Percentiles rank a stretch among this genome's conserved stretches.
Evolutionary conservation across 2,329 filamentous ascomycete genomes (phyloP).

Genomic region (Cladosporium sp.): DNA sequence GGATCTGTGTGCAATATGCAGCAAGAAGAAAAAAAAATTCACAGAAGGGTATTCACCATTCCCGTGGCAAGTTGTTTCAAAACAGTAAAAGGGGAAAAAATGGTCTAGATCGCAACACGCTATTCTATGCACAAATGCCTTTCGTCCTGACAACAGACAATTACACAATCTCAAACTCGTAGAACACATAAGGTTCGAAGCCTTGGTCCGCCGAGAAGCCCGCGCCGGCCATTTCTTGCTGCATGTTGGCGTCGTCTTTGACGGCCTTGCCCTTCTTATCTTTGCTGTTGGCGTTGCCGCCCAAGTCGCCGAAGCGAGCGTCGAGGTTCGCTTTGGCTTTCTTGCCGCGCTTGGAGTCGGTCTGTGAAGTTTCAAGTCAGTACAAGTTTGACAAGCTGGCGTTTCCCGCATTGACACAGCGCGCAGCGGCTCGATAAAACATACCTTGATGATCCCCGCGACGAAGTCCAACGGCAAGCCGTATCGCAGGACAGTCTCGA

Average conservation of each 20-base stretch:
- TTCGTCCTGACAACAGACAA: neutral
- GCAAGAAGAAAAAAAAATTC: too few relatives aligned
- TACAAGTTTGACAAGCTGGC: neutral
- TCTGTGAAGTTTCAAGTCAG: slow-evolving; percentile 48
- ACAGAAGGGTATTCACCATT: too few relatives aligned
- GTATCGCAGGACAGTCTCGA: slow-evolving; percentile 96
- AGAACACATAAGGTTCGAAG: slow-evolving; percentile 96
- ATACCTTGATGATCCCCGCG: slow-evolving; percentile 76
- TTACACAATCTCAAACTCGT: slow-evolving; percentile 77
- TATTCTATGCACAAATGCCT: slow-evolving; percentile 8
- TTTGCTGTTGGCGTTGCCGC: slow-evolving; percentile 85
- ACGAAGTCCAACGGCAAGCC: slow-evolving; percentile 88
- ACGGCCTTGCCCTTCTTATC: slow-evolving; percentile 91
- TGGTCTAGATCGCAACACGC: neutral
- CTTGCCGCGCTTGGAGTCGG: slow-evolving; percentile 73
- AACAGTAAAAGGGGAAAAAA: neutral
- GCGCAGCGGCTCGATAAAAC: slow-evolving; percentile 24
- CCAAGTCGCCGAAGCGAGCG: slow-evolving; percentile 81
- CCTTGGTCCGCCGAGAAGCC: slow-evolving; percentile 68
- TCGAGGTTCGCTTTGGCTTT: slow-evolving; percentile 68
- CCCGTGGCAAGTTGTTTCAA: neutral
- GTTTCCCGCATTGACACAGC: neutral
- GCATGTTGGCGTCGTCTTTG: slow-evolving; percentile 78
- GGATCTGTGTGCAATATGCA: too few relatives aligned
- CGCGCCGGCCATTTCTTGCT: slow-evolving; percentile 78